Evolutionary conservation across 2,329 filamentous ascomycete species (phyloP).

Genomic region (Orbilia oligospora): DNA sequence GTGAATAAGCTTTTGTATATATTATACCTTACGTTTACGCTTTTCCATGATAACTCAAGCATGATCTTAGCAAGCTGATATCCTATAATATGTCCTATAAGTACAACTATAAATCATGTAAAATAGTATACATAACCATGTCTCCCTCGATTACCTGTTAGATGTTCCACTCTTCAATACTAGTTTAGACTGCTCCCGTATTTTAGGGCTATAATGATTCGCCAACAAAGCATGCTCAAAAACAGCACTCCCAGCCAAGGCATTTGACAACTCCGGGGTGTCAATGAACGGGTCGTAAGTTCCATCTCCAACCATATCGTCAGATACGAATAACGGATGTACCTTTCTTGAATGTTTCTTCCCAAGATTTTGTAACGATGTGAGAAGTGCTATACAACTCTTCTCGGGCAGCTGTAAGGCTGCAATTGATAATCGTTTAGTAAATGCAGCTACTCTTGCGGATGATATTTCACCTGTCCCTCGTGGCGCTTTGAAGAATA

Average conservation of each 20-base stretch:
- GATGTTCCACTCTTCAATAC: slow-evolving; percentile 44
- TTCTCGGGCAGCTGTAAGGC: slow-evolving; percentile 92
- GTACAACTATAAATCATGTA: neutral
- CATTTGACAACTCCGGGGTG: slow-evolving; percentile 50
- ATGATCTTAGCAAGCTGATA: slow-evolving; percentile 14
- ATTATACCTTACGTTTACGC: slow-evolving; percentile 18
- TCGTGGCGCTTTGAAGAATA: slow-evolving; percentile 73
- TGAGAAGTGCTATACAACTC: slow-evolving; percentile 83
- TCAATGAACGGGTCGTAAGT: slow-evolving; percentile 62
- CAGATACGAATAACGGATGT: slow-evolving; percentile 87
- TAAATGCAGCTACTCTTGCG: slow-evolving; percentile 85
- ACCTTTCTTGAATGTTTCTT: slow-evolving; percentile 87
- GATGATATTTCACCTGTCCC: slow-evolving; percentile 68
- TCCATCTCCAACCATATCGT: slow-evolving; percentile 95
- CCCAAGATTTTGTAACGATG: slow-evolving; percentile 81
- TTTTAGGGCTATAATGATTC: slow-evolving; percentile 87
- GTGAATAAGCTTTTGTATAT: slow-evolving; percentile 48
- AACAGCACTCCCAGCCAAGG: slow-evolving; percentile 53
- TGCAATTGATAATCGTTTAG: slow-evolving; percentile 87
- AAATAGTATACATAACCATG: neutral
- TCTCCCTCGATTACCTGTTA: slow-evolving; percentile 1
- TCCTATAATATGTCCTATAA: neutral
- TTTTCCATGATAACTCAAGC: slow-evolving; percentile 14
- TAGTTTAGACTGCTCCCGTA: slow-evolving; percentile 67
- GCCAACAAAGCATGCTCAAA: slow-evolving; percentile 72